These are phyloP conservation scores for Marasmius oreades DNA, from an alignment of 1,284 basidiomycete genomes.

Conservation along the genomic window DNA sequence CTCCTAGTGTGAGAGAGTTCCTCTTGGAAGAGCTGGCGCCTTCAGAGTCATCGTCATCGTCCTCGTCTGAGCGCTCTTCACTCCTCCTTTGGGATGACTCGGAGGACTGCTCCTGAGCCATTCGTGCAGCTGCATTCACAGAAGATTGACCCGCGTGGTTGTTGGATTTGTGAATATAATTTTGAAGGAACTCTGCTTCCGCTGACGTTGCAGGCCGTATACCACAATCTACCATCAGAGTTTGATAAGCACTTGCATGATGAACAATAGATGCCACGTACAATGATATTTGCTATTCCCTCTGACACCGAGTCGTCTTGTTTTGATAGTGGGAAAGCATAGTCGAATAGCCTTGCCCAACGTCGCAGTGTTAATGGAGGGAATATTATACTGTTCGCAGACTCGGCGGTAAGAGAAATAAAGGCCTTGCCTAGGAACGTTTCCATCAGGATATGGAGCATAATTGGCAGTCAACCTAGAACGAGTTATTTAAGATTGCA, in stretches of 20 bases:
- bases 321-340: constrained; percentile 93
- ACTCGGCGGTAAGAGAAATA: constrained; percentile 91
- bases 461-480: constrained; percentile 82
- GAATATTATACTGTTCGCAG: constrained; percentile 86
- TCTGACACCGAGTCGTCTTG: constrained; percentile 83
- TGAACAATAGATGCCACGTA: constrained; percentile 38
- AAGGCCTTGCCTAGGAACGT: constrained; percentile 82
- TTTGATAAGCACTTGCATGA: constrained; percentile 27
- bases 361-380: constrained; percentile 91
- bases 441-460: constrained; percentile 86
- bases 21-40: constrained; percentile 68
- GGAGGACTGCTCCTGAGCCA: constrained; percentile 56
- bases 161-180: constrained; percentile 86
- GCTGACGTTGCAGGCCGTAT: constrained; percentile 83
- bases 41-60: constrained; percentile 81
- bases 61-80: constrained; percentile 73
- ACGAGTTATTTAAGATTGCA: constrained; percentile 13
- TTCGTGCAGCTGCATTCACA: constrained; percentile 59
- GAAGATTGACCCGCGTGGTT: constrained; percentile 74
- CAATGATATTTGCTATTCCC: constrained; percentile 94
- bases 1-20: constrained; percentile 64
- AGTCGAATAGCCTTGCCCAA: constrained; percentile 90
- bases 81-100: constrained; percentile 45
- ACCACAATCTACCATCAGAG: constrained; percentile 66
- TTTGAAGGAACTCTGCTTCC: constrained; percentile 87